Conservation (phyloP, 805 yeast genomes). For the Grigorovia humatica region DNA sequence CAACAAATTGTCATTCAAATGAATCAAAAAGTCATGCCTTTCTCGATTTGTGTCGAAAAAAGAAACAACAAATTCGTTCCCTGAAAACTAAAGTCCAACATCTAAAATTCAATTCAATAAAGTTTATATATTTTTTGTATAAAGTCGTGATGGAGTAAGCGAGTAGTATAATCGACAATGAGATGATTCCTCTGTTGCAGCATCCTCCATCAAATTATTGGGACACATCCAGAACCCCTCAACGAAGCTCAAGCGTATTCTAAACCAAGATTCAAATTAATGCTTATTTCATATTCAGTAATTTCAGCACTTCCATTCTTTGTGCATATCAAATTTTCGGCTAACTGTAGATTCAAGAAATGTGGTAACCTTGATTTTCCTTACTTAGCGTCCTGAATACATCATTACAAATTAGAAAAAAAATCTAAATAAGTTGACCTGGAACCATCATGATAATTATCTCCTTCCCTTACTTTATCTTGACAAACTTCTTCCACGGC, state of each 20-base stretch:
- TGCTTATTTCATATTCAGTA: conserved; percentile 59
- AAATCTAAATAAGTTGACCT: conserved; percentile 90
- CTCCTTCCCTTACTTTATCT: conserved; percentile 68
- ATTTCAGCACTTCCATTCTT: conserved; percentile 50
- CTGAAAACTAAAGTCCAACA: conserved; percentile 13
- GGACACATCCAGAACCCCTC: conserved; percentile 75
- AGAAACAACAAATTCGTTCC: too few relatives aligned
- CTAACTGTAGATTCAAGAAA: conserved; percentile 32
- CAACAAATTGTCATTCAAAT: too few relatives aligned
- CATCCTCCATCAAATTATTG: conserved; percentile 84
- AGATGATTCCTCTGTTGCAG: conserved; percentile 82
- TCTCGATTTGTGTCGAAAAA: too few relatives aligned
- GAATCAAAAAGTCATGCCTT: too few relatives aligned
- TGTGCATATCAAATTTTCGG: conserved; percentile 55
- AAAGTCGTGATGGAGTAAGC: conserved; percentile 58
- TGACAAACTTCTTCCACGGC: conserved; percentile 65
- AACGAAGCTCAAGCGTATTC: conserved; percentile 82
- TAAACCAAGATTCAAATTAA: conserved; percentile 65
- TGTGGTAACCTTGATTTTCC: conserved; percentile 55
- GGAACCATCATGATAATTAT: conserved; percentile 77
- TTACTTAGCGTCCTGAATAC: conserved; percentile 75
- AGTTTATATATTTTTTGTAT: conserved; percentile 46
- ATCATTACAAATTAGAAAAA: conserved; percentile 61
- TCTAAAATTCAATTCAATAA: conserved; percentile 50
- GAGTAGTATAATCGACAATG: conserved; percentile 76